Evolutionary conservation across 2,329 filamentous ascomycete species (phyloP).

Genomic region (Pseudocercospora fuligena): DNA sequence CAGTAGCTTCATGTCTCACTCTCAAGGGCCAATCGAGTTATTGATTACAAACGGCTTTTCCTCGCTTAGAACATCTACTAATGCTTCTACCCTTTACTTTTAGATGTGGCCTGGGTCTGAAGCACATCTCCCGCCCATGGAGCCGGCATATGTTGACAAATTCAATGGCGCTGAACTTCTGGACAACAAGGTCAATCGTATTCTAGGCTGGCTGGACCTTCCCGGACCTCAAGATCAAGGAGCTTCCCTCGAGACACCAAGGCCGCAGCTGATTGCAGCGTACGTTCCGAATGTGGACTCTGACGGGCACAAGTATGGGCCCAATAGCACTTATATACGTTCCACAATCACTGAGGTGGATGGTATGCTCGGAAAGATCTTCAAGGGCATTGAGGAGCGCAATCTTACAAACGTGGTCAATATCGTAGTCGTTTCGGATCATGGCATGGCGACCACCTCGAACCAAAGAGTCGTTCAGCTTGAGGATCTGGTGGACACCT

Average conservation of each 20-base stretch:
- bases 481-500: slow-evolving; percentile 82
- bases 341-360: slow-evolving; percentile 80
- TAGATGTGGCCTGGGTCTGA: slow-evolving; percentile 99
- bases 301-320: slow-evolving; percentile 85
- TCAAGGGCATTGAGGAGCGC: slow-evolving; percentile 75
- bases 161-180: slow-evolving; percentile 80
- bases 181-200: slow-evolving; percentile 73
- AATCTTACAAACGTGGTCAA: slow-evolving; percentile 92
- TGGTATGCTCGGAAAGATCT: slow-evolving; percentile 76
- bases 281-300: slow-evolving; percentile 93
- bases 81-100: no score
- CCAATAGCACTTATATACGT: slow-evolving; percentile 91
- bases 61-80: no score
- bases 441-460: slow-evolving; percentile 96
- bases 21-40: no score
- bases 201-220: slow-evolving; percentile 82
- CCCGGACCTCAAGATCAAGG: slow-evolving; percentile 69
- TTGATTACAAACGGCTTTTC: no score
- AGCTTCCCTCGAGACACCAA: slow-evolving; percentile 52
- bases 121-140: slow-evolving; percentile 74
- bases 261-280: slow-evolving; percentile 89
- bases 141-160: slow-evolving; percentile 81
- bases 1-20: no score
- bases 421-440: slow-evolving; percentile 93
- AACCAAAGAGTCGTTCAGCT: slow-evolving; percentile 80